Percentiles rank a stretch among this genome's conserved stretches.
phyloP scores from a whole-genome alignment of 495 filamentous ascomycete genomes.

The Talaromyces liani region DNA sequence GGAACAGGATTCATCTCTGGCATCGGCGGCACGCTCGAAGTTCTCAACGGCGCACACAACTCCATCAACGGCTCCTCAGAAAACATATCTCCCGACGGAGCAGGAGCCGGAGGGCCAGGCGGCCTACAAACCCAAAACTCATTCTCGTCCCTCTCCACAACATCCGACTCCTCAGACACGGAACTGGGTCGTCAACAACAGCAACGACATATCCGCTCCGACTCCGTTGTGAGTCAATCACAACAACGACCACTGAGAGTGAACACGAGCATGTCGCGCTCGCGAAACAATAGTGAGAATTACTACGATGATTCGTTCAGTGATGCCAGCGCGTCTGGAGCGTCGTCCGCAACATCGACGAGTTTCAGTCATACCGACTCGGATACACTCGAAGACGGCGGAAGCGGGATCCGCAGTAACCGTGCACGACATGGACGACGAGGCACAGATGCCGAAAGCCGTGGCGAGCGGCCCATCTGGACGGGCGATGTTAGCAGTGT shows the following conservation, averaged over 20 bases:
- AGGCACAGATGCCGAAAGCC: constrained; percentile 26
- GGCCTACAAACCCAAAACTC: constrained; percentile 18
- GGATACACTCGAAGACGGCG: constrained; percentile 21
- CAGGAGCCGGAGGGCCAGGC: constrained; percentile 12
- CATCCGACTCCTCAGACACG: constrained; percentile 40
- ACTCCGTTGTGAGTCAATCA: constrained; percentile 21
- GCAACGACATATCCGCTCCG: constrained; percentile 15
- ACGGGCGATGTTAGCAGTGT: constrained; percentile 79
- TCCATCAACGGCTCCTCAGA: neutral
- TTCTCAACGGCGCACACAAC: constrained; percentile 30
- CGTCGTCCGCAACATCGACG: constrained; percentile 23
- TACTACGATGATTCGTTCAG: constrained; percentile 38
- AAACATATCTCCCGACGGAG: neutral
- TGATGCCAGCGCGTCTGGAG: constrained; percentile 34
- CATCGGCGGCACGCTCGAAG: constrained; percentile 37
- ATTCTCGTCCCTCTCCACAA: constrained; percentile 15
- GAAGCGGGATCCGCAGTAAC: neutral
- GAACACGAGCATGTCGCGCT: constrained; percentile 32
- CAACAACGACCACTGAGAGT: constrained; percentile 38
- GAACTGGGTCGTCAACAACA: constrained; percentile 24
- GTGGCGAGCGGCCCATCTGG: constrained; percentile 58
- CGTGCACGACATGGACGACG: constrained; percentile 15
- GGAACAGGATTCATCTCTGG: constrained; percentile 47
- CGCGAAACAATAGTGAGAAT: constrained; percentile 22
- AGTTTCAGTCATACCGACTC: constrained; percentile 39